These are phyloP conservation scores for Diaporthe citri DNA, from an alignment of 2,329 filamentous ascomycete species.

Conservation along the genomic window DNA sequence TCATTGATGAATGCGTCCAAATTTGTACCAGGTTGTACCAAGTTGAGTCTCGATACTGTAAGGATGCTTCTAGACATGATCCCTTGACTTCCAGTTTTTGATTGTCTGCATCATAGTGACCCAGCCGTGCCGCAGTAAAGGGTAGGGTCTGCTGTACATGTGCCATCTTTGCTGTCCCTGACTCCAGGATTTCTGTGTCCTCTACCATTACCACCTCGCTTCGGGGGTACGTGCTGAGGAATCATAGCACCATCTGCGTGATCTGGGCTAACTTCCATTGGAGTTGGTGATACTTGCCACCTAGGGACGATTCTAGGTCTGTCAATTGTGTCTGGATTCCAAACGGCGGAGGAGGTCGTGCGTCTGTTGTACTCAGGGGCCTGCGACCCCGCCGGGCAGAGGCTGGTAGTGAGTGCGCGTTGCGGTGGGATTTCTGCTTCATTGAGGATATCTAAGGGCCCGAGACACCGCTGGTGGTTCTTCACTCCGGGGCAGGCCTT, in stretches of 20 bases:
- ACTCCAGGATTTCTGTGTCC: background rate
- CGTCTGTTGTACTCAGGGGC: background rate
- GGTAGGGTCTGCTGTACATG: background rate
- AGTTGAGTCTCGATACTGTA: background rate
- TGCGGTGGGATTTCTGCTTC: background rate
- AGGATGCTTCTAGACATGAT: no score
- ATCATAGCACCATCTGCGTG: no score
- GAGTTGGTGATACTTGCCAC: background rate
- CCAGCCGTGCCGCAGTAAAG: no score
- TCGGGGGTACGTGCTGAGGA: background rate
- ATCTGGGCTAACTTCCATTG: background rate
- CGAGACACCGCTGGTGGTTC: no score
- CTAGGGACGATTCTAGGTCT: background rate
- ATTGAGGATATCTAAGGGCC: background rate
- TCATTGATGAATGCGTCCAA: background rate
- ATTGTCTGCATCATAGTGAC: background rate
- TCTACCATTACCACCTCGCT: background rate
- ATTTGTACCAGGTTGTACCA: no score
- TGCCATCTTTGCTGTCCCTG: background rate
- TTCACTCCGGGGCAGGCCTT: background rate
- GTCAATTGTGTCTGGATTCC: background rate
- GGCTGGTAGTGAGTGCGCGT: background rate
- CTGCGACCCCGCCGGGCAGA: background rate
- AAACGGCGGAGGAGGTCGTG: background rate
- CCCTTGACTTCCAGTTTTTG: background rate